These are phyloP conservation scores for Colletotrichum simmondsii DNA, from an alignment of 2,329 filamentous ascomycete species.

Conservation along the genomic window DNA sequence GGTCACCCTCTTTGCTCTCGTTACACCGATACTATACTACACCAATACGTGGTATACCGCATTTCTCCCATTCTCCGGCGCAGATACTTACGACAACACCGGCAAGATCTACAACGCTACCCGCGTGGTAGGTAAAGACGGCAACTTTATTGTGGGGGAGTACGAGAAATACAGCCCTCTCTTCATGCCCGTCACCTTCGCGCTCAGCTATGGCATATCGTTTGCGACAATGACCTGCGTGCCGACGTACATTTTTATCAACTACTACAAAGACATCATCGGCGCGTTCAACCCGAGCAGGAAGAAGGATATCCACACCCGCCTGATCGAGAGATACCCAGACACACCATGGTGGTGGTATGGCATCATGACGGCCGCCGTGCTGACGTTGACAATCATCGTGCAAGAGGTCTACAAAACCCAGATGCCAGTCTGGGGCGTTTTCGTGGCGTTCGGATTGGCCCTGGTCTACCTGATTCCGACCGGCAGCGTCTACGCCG, in stretches of 20 bases:
- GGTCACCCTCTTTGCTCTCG: constrained; percentile 64
- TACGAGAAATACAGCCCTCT: constrained; percentile 59
- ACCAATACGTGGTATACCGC: constrained; percentile 66
- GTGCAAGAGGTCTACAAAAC: constrained; percentile 62
- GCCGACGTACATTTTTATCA: constrained; percentile 52
- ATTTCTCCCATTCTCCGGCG: constrained; percentile 65
- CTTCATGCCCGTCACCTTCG: constrained; percentile 48
- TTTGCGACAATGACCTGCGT: constrained; percentile 49
- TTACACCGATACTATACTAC: constrained; percentile 69
- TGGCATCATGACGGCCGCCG: constrained; percentile 42
- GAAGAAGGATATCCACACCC: constrained; percentile 41
- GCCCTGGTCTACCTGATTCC: constrained; percentile 57
- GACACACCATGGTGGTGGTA: constrained; percentile 54
- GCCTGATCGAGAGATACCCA: constrained; percentile 45
- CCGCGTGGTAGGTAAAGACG: constrained; percentile 57
- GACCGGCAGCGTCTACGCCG: constrained; percentile 60
- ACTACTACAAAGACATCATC: constrained; percentile 51
- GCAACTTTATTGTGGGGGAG: constrained; percentile 54
- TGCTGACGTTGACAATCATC: constrained; percentile 46
- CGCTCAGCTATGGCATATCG: constrained; percentile 47
- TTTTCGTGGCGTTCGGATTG: constrained; percentile 54
- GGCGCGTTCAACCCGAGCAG: constrained; percentile 39
- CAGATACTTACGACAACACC: constrained; percentile 61
- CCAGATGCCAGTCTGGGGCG: constrained; percentile 68
- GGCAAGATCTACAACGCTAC: constrained; percentile 59